Evolutionary conservation across 2,329 filamentous ascomycete genomes (phyloP), one percentile per base, ranked within the genome.

Genomic region (Claviceps sp.): DNA sequence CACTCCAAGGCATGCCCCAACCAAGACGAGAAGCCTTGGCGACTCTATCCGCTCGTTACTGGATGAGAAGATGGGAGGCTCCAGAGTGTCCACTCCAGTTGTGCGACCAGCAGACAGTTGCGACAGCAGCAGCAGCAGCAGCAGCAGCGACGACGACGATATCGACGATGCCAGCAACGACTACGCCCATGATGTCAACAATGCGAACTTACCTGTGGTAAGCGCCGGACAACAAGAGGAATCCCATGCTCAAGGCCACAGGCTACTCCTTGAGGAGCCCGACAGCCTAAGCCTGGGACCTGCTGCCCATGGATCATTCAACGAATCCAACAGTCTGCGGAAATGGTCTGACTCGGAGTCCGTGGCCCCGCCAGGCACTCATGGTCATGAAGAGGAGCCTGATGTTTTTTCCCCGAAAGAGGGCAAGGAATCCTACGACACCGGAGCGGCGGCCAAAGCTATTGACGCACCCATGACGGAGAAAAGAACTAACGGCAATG

Each of bases 401-500:
- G 71, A 75, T 6, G 69, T 75, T 22, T 76, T 75, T 13, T 75
- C 70, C 59, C 9, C 30, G 9, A 78, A 74, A 1, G 79, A 82
- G 56, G 80, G 80, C 0, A 83, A 84, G 58, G 80, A 84, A 62
- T 84, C 84, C 59, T 83, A 83, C 60, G 81, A 79, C 58, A 67
- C 79, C 30, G 78, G 79, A n/a, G 74, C 70, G 30, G 63, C 76
- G 52, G 66, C 67, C 48, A 68, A 68, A 45, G 76, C 75, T 6
- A 75, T 81, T 47, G 76, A 81, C 54, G 74, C 80, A 48, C 76
- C 73, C 8, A 58, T 62, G 8, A 61, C 71, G 5, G 69, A 64
- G 50, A 70, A 67, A 56, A 67, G 67, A 51, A 54, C 70, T 50
- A 69, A 63, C 13, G 68, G 58, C 3, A 65, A 58, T 44, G 64